Evolutionary conservation across 257 asterid species (phyloP), one percentile per base, ranked within the genome.

Genomic region (Salvia splendens): DNA sequence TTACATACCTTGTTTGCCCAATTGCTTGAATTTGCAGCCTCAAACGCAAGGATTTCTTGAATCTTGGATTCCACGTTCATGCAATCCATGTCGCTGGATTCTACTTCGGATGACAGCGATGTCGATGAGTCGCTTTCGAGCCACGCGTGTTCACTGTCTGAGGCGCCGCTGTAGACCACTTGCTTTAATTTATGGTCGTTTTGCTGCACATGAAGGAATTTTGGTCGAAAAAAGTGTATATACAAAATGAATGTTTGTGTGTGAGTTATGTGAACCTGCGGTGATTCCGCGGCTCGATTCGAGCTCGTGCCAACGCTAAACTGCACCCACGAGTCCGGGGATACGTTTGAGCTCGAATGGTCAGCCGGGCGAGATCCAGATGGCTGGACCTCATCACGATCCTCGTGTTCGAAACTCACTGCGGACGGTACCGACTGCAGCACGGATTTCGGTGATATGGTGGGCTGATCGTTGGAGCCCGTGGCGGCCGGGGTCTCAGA

Each of bases 361-460:
- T 65, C 75, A 38, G 11, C 30, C 6, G 8, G 47, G n/a, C 33
- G 75, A 35, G 69, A 12, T 14, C 41, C 41, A 10, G 67, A n/a
- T 30, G 64, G 83, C 20, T 64, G 82, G 57, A 47, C 65, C 56
- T 83, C 86, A 41, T 61, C 68, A 2, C 65, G 75, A 2, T n/a
- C 11, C 4, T 78, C 80, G 20, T 73, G 87, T 49, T 76, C 80
- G 43, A 67, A 73, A 67, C 76, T 72, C n/a, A 87, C 71, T 11
- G 63, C n/a, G 36, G 77, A 87, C 8, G 82, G 70, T 16, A 77
- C 73, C 8, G 82, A 81, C 41, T 76, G 87, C 24, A 86, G 70
- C 47, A 83, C 87, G 3, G 95, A 85, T 52, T 73, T 81, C 8
- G 95, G 95, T 17, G 89, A 84, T 10, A 66, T 43, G 17, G 74